A percentile compares a stretch with the other conserved stretches of the same genome.
Conservation (phyloP, 495 filamentous ascomycete genomes). For the Aspergillus taichungensis region DNA sequence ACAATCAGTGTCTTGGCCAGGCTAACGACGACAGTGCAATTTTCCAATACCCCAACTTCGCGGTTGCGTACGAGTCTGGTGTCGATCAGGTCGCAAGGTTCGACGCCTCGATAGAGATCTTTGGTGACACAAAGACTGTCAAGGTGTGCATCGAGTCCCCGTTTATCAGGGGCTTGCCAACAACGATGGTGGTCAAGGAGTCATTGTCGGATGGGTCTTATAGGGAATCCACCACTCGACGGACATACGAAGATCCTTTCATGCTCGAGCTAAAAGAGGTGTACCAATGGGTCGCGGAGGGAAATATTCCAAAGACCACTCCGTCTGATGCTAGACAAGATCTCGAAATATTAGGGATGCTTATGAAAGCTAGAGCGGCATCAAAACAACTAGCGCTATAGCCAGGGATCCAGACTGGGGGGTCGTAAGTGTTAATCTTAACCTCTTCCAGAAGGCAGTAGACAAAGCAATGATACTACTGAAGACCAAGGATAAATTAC, state of each 20-base stretch:
- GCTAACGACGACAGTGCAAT: too few species aligned
- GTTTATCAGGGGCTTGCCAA: conserved; percentile 41
- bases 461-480: too few species aligned
- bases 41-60: conserved; percentile 18
- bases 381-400: too few species aligned
- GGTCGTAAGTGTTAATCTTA: too few species aligned
- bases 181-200: conserved; percentile 31
- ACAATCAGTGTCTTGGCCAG: too few species aligned
- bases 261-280: conserved; percentile 35
- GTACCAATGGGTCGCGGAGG: conserved; percentile 25
- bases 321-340: conserved; percentile 34
- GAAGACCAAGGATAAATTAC: too few species aligned
- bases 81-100: conserved; percentile 39
- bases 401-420: too few species aligned
- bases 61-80: conserved; percentile 42
- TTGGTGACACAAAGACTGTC: conserved; percentile 32
- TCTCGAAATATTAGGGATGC: conserved; percentile 17
- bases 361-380: too few species aligned
- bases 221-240: conserved; percentile 17
- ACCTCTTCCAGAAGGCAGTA: too few species aligned
- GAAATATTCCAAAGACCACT: conserved; percentile 35
- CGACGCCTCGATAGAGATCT: conserved; percentile 41
- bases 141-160: conserved; percentile 35
- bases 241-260: conserved; percentile 40
- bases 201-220: conserved; percentile 18